phyloP scores from a whole-genome alignment of 225 moss, liverwort and hornwort species.

The Polytrichum formosum region DNA sequence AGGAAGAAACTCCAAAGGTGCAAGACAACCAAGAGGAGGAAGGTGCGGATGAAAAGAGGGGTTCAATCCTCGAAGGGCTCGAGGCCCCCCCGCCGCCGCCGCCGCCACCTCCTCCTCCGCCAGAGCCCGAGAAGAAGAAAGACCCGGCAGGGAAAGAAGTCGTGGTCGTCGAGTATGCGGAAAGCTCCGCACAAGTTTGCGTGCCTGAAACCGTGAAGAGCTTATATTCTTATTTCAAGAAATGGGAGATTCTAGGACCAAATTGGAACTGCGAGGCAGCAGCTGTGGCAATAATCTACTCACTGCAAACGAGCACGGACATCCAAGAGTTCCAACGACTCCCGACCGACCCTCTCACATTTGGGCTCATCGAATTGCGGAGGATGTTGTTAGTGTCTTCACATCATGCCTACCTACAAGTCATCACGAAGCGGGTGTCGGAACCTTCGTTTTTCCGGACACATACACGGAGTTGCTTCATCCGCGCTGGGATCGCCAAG shows the following conservation, averaged over 20 bases:
- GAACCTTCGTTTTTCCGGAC: slow-evolving; percentile 68
- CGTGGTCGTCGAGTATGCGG: slow-evolving; percentile 24
- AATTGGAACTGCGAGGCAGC: slow-evolving; percentile 35
- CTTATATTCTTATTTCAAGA: slow-evolving; percentile 49
- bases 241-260: slow-evolving; percentile 48
- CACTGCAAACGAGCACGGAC: slow-evolving; percentile 31
- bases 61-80: too few relatives aligned
- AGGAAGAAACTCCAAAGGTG: too few relatives aligned
- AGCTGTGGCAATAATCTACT: slow-evolving; percentile 35
- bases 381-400: slow-evolving; percentile 60
- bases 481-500: slow-evolving; percentile 59
- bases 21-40: too few relatives aligned
- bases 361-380: neutral
- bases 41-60: too few relatives aligned
- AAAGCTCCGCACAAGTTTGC: slow-evolving; percentile 39
- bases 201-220: slow-evolving; percentile 39
- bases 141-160: neutral
- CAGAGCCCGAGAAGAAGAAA: too few relatives aligned
- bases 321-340: slow-evolving; percentile 1
- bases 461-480: slow-evolving; percentile 46
- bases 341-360: neutral
- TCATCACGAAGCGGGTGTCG: slow-evolving; percentile 51
- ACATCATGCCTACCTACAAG: slow-evolving; percentile 43
- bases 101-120: too few relatives aligned
- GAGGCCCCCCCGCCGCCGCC: too few relatives aligned